Evolutionary conservation across 2,329 filamentous ascomycete genomes (phyloP), one percentile per base, ranked within the genome.

Genomic region (Fusarium lyarnte): DNA sequence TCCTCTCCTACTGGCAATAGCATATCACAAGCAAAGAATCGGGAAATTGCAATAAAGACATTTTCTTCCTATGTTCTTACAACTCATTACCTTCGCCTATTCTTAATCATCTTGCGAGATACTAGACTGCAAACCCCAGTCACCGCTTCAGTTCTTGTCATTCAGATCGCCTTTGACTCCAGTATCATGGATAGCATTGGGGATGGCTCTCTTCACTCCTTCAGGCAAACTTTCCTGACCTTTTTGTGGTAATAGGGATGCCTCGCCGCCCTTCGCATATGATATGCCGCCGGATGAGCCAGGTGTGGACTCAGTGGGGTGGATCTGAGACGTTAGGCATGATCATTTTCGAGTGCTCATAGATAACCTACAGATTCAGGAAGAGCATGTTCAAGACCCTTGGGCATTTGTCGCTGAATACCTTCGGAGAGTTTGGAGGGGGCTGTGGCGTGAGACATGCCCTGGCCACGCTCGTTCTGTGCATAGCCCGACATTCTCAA

Each of bases 141-240:
- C 36, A 71, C 43, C 29, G 8, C 16, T 25, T 51, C n/a, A 51
- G 6, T 71, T 21, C 13, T 64, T 73, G 2, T 58, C 47, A 11
- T 76, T 61, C 14, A 49, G 6, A 14, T 60, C 46, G 7, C 38
- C 23, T 1, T 63, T 52, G 19, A 78, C 67, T 1, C 61, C 76
- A 17, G 76, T 77, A 6, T 78, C 62, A 17, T 76, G 74, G 7
- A 78, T 65, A 0, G 43, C 63, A 21, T 73, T 78, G 1, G 74
- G 74, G 1, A 70, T 63, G 3, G 72, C 77, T 17, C 69, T 49
- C 42, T 76, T 73, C 13, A 78, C 27, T 6, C 67, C 63, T 46
- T 78, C 74, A 1, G 77, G 74, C 6, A 78, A 23, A 23, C 58
- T 71, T 62, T 78, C 69, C 53, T 78, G 77, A 0, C 73, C 16